A percentile compares a stretch with the other conserved stretches of the same genome.
Evolutionary conservation across 352 stramenopile genomes (phyloP).

Genomic region (Phytophthora lateralis): DNA sequence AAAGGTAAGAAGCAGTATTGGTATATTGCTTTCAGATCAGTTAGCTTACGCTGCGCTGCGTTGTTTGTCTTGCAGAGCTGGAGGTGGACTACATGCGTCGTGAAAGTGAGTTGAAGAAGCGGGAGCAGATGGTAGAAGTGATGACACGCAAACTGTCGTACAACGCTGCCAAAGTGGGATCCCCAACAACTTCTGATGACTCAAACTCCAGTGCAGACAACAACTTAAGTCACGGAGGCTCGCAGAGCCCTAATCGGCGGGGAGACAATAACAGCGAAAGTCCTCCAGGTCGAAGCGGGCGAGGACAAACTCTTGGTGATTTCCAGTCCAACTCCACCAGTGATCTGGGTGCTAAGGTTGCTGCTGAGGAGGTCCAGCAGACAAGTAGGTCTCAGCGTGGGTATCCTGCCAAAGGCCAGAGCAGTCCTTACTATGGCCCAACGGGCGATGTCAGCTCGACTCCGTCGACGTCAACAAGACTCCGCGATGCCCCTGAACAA

Average conservation of each 20-base stretch:
- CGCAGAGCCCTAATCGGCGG: constrained; percentile 35
- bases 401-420: constrained; percentile 48
- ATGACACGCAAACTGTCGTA: constrained; percentile 79
- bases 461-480: constrained; percentile 32
- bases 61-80: constrained; percentile 46
- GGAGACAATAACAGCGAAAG: constrained; percentile 55
- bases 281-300: constrained; percentile 33
- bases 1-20: constrained; percentile 47
- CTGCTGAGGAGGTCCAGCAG: constrained; percentile 32
- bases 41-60: not conserved
- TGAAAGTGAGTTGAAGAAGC: constrained; percentile 85
- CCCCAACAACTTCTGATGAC: constrained; percentile 76
- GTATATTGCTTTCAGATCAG: not conserved
- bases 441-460: constrained; percentile 37
- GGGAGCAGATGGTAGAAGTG: constrained; percentile 86
- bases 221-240: constrained; percentile 56
- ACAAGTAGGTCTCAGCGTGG: constrained; percentile 40
- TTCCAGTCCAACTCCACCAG: constrained; percentile 51
- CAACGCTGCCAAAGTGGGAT: constrained; percentile 63
- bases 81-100: constrained; percentile 80
- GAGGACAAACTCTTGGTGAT: constrained; percentile 37
- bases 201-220: constrained; percentile 82
- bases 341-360: constrained; percentile 44
- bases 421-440: constrained; percentile 46
- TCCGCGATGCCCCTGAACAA: constrained; percentile 53